A percentile compares a stretch with the other conserved stretches of the same genome.
Conservation (phyloP, 177 flowering plant species). For the Vitis hybrid region DNA sequence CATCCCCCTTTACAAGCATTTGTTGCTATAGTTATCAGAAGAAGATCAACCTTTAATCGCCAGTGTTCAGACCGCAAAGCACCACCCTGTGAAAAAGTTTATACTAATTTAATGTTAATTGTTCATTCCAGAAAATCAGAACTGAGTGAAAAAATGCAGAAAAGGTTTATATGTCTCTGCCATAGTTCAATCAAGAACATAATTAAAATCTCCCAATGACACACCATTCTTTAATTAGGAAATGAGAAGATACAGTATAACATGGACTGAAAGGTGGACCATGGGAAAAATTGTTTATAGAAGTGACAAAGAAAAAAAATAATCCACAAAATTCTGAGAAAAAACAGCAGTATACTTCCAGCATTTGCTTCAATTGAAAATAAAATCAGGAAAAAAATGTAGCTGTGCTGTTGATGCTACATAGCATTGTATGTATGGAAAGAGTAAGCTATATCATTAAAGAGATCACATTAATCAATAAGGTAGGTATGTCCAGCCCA, state of each 20-base stretch:
- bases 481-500: too few species aligned
- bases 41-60: conserved; percentile 59
- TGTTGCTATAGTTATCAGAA: conserved; percentile 52
- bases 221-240: background rate
- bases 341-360: too few species aligned
- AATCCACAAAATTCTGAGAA: too few species aligned
- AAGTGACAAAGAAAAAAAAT: too few species aligned
- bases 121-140: background rate
- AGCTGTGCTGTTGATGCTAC: too few species aligned
- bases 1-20: conserved; percentile 55
- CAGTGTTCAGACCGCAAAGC: conserved; percentile 52
- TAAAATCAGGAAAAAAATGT: too few species aligned
- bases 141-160: background rate
- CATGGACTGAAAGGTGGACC: too few species aligned
- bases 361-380: too few species aligned
- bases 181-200: background rate
- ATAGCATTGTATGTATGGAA: too few species aligned
- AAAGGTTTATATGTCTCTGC: background rate
- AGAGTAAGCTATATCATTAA: too few species aligned
- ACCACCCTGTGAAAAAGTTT: conserved; percentile 63
- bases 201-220: background rate
- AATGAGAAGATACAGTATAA: background rate
- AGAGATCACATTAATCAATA: too few species aligned
- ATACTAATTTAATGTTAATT: background rate
- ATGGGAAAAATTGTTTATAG: too few species aligned